Evolutionary conservation across 2,329 filamentous ascomycete species (phyloP).

Genomic region (Amauroascus niger): DNA sequence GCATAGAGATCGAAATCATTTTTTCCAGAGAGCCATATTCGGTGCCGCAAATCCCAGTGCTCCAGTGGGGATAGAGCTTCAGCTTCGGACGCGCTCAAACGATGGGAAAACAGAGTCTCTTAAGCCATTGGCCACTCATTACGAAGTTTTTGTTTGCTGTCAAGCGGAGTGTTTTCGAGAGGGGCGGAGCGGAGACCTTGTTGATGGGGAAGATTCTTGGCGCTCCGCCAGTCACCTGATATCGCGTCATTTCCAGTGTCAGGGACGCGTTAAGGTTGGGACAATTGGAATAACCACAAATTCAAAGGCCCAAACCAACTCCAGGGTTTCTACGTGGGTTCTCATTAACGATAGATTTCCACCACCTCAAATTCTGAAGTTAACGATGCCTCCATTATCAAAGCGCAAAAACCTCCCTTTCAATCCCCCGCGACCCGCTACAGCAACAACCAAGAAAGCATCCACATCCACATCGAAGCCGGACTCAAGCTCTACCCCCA

Average conservation of each 20-base stretch:
- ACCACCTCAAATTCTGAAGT: background rate
- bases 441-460: slow-evolving; percentile 21
- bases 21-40: no score
- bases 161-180: background rate
- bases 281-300: background rate
- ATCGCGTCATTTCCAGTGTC: background rate
- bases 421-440: slow-evolving; percentile 35
- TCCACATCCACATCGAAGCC: slow-evolving; percentile 18
- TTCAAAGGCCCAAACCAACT: background rate
- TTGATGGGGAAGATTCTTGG: background rate
- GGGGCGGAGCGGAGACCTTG: background rate
- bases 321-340: background rate
- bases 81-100: no score
- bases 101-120: no score
- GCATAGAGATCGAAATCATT: no score
- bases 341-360: background rate
- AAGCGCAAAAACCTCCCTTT: slow-evolving; percentile 37
- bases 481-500: slow-evolving; percentile 16
- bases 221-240: background rate
- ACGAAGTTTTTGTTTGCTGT: no score
- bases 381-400: slow-evolving; percentile 23
- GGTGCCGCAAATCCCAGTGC: no score
- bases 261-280: no score
- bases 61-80: no score
- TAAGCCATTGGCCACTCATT: no score